Percentiles rank a stretch among this genome's conserved stretches.
Conservation (phyloP, 139 green algal genomes). For the Zygnema cylindricum region DNA sequence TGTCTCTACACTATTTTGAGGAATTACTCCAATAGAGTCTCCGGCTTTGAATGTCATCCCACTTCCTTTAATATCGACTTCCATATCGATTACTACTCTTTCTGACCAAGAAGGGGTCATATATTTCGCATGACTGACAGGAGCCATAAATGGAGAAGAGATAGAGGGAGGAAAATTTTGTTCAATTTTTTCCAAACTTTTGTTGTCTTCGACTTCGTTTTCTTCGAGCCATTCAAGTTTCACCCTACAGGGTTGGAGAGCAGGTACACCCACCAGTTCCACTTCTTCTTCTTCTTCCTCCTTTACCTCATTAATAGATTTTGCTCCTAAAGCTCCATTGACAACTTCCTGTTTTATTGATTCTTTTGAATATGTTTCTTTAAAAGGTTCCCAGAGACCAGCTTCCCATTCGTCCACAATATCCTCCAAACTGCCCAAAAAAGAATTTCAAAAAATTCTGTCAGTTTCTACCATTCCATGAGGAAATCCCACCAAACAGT, state of each 20-base stretch:
- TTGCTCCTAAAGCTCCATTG: too few species aligned
- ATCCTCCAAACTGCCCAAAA: slow-evolving; percentile 62
- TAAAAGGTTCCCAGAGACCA: slow-evolving; percentile 75
- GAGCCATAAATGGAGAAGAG: slow-evolving; percentile 2
- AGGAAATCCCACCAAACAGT: not conserved
- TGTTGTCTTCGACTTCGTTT: too few species aligned
- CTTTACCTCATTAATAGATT: too few species aligned
- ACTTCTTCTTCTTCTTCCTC: slow-evolving; percentile 36
- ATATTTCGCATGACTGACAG: slow-evolving; percentile 9
- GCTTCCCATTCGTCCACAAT: slow-evolving; percentile 83
- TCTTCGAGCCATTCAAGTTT: not conserved
- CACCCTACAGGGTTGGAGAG: slow-evolving; percentile 65
- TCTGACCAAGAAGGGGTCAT: slow-evolving; percentile 57
- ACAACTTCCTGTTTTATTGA: not conserved
- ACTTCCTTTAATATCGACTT: slow-evolving; percentile 77
- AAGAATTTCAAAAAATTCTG: not conserved
- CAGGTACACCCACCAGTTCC: slow-evolving; percentile 71
- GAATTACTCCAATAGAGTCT: slow-evolving; percentile 85
- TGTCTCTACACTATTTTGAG: slow-evolving; percentile 73
- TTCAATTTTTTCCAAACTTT: too few species aligned
- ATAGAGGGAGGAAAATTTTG: not conserved
- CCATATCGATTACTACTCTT: slow-evolving; percentile 81
- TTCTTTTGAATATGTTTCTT: slow-evolving; percentile 34
- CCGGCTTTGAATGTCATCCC: slow-evolving; percentile 79
- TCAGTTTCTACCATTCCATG: not conserved